Evolutionary conservation across 148 eudicot genomes (phyloP).

Genomic region (Linanthus parryae): DNA sequence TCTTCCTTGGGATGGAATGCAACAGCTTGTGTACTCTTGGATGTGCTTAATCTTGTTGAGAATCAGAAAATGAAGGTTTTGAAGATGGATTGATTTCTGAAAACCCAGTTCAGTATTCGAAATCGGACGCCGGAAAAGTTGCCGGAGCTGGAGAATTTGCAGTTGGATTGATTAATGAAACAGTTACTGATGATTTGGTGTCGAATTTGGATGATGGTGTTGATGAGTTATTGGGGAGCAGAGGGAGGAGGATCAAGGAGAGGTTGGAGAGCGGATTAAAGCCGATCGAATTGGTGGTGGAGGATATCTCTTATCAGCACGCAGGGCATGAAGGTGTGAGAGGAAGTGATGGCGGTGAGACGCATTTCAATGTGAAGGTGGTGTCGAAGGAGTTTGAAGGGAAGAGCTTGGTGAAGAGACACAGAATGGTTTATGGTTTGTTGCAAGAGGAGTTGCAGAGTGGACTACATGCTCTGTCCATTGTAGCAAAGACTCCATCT

Average conservation of each 20-base stretch:
- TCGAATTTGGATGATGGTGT: slow-evolving; percentile 13
- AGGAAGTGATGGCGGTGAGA: slow-evolving; percentile 73
- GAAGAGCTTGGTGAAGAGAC: slow-evolving; percentile 87
- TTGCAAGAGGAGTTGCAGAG: slow-evolving; percentile 81
- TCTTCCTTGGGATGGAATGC: neutral
- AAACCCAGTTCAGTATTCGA: too few relatives aligned
- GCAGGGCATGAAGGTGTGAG: slow-evolving; percentile 79
- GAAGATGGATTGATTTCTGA: too few relatives aligned
- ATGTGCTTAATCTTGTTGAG: neutral
- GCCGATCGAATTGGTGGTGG: slow-evolving; percentile 53
- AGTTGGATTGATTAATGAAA: slow-evolving; percentile 14
- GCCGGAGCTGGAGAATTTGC: too few relatives aligned
- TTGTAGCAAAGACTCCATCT: too few relatives aligned
- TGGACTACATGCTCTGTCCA: too few relatives aligned
- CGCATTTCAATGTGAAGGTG: slow-evolving; percentile 73
- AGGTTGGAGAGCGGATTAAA: slow-evolving; percentile 54
- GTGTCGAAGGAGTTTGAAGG: slow-evolving; percentile 76
- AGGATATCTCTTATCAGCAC: slow-evolving; percentile 83
- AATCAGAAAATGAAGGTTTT: too few relatives aligned
- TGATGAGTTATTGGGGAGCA: slow-evolving; percentile 41
- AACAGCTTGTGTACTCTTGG: neutral
- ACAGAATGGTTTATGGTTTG: slow-evolving; percentile 66
- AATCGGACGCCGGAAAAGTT: too few relatives aligned
- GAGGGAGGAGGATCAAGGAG: slow-evolving; percentile 71
- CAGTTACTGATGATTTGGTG: too few relatives aligned